A percentile compares a stretch with the other conserved stretches of the same genome.
Evolutionary conservation across 2,329 filamentous ascomycete species (phyloP).

Genomic region (Neurospora sp.): DNA sequence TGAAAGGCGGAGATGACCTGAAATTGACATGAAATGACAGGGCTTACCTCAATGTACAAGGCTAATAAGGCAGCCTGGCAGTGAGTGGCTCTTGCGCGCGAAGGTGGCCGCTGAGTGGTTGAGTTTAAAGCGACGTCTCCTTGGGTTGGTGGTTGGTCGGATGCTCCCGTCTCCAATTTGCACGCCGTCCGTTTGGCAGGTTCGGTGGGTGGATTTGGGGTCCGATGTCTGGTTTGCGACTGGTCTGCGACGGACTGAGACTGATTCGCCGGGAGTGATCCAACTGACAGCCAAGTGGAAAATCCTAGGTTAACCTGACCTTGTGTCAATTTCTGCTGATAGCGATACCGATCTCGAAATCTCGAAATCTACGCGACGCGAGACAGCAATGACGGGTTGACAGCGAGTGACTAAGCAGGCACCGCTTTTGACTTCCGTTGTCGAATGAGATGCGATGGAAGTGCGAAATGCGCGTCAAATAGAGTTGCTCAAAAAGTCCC

Average conservation of each 20-base stretch:
- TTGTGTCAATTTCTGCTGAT: too few relatives aligned
- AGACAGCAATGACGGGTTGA: neutral
- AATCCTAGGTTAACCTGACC: neutral
- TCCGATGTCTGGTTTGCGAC: neutral
- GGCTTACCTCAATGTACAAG: neutral
- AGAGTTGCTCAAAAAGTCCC: slow-evolving; percentile 8
- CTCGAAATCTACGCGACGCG: neutral
- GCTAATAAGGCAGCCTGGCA: neutral
- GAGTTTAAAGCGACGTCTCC: neutral
- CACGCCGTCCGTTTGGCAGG: neutral
- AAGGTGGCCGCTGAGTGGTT: neutral
- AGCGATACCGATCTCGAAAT: neutral
- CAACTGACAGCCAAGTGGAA: neutral
- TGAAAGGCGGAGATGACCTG: neutral
- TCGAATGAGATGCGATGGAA: slow-evolving; percentile 9
- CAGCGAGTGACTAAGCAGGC: slow-evolving; percentile 5
- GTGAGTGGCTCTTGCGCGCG: neutral
- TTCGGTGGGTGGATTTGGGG: neutral
- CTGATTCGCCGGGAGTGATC: neutral
- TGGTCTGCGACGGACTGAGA: neutral
- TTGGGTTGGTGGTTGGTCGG: neutral
- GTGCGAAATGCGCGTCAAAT: slow-evolving; percentile 5
- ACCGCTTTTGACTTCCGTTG: slow-evolving; percentile 4
- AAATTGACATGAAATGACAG: neutral
- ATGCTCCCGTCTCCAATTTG: neutral